phyloP scores from a whole-genome alignment of 805 yeast species.

The Zygosaccharomyces bailii region DNA sequence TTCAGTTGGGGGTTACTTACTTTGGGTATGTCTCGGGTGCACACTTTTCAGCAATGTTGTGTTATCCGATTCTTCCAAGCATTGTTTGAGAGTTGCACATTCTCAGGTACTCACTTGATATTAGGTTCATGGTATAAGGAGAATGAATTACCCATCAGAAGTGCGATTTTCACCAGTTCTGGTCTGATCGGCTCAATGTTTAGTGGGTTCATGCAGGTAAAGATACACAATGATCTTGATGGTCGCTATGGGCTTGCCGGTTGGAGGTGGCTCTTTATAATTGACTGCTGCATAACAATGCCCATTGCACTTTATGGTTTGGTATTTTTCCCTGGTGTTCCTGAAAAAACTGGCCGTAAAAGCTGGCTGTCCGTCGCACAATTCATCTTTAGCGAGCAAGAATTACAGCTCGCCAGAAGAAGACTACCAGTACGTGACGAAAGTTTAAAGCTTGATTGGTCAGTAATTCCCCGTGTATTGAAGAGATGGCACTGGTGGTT shows the following conservation, averaged over 20 bases:
- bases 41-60: slow-evolving; percentile 48
- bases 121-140: slow-evolving; percentile 53
- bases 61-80: slow-evolving; percentile 61
- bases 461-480: slow-evolving; percentile 43
- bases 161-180: slow-evolving; percentile 53
- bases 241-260: slow-evolving; percentile 51
- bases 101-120: slow-evolving; percentile 51
- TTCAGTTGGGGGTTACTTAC: slow-evolving; percentile 57
- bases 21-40: slow-evolving; percentile 47
- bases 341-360: slow-evolving; percentile 35
- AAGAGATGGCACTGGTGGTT: slow-evolving; percentile 58
- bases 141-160: slow-evolving; percentile 46
- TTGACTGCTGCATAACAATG: slow-evolving; percentile 55
- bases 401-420: slow-evolving; percentile 40
- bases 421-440: slow-evolving; percentile 42
- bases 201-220: slow-evolving; percentile 56
- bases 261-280: slow-evolving; percentile 67
- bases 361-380: slow-evolving; percentile 26
- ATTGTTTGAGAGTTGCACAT: slow-evolving; percentile 56
- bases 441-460: slow-evolving; percentile 39
- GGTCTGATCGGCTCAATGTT: slow-evolving; percentile 55
- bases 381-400: slow-evolving; percentile 41
- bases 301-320: slow-evolving; percentile 58
- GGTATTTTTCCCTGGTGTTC: slow-evolving; percentile 57
- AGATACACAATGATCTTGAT: slow-evolving; percentile 46